Conservation (phyloP, 176 grass and related monocot species). For the Tillandsia leiboldiana region DNA sequence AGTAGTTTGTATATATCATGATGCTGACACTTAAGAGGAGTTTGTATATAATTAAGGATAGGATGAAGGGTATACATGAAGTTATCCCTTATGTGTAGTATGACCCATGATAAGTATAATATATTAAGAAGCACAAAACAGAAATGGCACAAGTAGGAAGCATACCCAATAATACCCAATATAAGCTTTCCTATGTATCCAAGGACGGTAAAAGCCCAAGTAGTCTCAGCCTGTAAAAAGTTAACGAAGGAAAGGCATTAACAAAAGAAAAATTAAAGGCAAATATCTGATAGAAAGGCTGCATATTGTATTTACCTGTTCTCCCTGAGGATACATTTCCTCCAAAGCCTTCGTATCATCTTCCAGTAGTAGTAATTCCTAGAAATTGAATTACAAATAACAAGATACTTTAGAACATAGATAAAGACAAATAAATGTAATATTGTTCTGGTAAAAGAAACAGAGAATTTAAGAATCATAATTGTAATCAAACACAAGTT, state of each 20-base stretch:
- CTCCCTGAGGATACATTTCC: slow-evolving; percentile 99
- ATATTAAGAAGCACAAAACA: not conserved
- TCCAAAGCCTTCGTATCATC: slow-evolving; percentile 90
- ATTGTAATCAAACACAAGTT: not conserved
- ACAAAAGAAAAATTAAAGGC: slow-evolving; percentile 12
- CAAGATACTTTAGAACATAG: slow-evolving; percentile 4
- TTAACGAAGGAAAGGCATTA: slow-evolving; percentile 23
- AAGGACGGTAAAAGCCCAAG: slow-evolving; percentile 94
- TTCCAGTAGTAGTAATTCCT: slow-evolving; percentile 91
- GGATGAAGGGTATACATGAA: not conserved
- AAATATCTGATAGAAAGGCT: slow-evolving; percentile 8
- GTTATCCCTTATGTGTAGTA: not conserved
- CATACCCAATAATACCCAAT: slow-evolving; percentile 80
- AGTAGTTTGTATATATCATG: no score
- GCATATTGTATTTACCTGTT: slow-evolving; percentile 37
- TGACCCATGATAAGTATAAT: not conserved
- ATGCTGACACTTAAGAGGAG: no score
- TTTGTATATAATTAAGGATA: no score
- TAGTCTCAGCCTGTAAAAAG: slow-evolving; percentile 75
- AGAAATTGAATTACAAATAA: slow-evolving; percentile 16
- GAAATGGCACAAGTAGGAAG: slow-evolving; percentile 1
- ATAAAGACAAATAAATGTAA: not conserved
- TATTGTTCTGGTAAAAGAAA: slow-evolving; percentile 2
- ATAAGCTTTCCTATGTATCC: slow-evolving; percentile 80
- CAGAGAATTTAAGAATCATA: not conserved